Evolutionary conservation across 1,139 yeast species (phyloP).

Genomic region (Pichia norvegensis): DNA sequence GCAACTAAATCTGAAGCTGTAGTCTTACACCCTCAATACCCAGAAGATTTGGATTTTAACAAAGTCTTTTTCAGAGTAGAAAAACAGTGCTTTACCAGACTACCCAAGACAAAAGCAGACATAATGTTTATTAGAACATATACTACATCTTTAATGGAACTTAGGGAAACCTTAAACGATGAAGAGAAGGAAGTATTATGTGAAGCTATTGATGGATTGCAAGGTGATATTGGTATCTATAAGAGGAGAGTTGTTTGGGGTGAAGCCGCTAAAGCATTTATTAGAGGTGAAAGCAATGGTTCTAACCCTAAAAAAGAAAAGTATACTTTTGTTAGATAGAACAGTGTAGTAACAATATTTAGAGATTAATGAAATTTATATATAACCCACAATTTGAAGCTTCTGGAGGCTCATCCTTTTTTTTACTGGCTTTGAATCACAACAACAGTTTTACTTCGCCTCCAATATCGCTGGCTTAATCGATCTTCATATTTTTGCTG

Average conservation of each 20-base stretch:
- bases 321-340: constrained; percentile 13
- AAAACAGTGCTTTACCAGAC: constrained; percentile 51
- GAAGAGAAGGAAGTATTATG: constrained; percentile 41
- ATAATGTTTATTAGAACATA: constrained; percentile 61
- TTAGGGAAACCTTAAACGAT: constrained; percentile 36
- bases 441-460: not conserved
- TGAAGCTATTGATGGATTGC: constrained; percentile 35
- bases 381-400: not conserved
- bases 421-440: too few relatives aligned
- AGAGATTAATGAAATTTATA: too few relatives aligned
- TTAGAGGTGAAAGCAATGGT: constrained; percentile 24
- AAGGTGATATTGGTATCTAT: constrained; percentile 22
- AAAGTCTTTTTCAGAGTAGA: constrained; percentile 54
- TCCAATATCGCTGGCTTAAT: not conserved
- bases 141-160: constrained; percentile 47
- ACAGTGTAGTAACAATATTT: not conserved
- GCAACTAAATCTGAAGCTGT: constrained; percentile 15
- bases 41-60: constrained; percentile 44
- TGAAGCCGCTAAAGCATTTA: constrained; percentile 23
- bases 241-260: constrained; percentile 26
- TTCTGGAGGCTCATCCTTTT: not conserved
- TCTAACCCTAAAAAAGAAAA: constrained; percentile 18
- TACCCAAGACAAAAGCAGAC: constrained; percentile 47
- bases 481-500: too few relatives aligned
- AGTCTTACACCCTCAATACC: constrained; percentile 31